phyloP scores from a whole-genome alignment of 2,329 filamentous ascomycete genomes.

The Colletotrichum chrysophilum region DNA sequence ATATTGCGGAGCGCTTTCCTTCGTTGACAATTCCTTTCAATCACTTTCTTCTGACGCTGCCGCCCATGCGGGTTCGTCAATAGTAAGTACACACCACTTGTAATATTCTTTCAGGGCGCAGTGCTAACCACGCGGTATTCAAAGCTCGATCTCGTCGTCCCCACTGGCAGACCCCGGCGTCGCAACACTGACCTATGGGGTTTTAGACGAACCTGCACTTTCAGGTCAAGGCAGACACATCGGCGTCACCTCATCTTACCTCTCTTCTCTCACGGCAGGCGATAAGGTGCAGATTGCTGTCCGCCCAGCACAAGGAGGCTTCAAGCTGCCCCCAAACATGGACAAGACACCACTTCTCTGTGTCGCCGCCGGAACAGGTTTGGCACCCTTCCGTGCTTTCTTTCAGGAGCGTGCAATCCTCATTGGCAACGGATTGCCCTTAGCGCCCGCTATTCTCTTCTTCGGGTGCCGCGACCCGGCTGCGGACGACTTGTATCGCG shows the following conservation, averaged over 20 bases:
- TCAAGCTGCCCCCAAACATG: conserved; percentile 87
- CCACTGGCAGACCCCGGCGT: conserved; percentile 60
- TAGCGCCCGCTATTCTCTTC: conserved; percentile 51
- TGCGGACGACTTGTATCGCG: conserved; percentile 50
- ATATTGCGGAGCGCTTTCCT: conserved; percentile 64
- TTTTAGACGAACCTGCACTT: conserved; percentile 58
- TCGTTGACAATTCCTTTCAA: conserved; percentile 59
- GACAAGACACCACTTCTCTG: conserved; percentile 90
- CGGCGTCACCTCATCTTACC: conserved; percentile 67
- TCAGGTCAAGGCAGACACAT: conserved; percentile 54
- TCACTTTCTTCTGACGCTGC: conserved; percentile 67
- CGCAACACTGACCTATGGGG: conserved; percentile 67
- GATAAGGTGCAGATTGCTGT: conserved; percentile 57
- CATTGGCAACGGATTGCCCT: conserved; percentile 44
- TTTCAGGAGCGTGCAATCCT: conserved; percentile 90
- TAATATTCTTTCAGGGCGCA: not conserved
- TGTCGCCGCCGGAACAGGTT: conserved; percentile 92
- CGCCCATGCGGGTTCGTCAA: conserved; percentile 58
- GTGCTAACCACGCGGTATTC: not conserved
- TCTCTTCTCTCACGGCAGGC: conserved; percentile 51
- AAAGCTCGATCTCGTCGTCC: conserved; percentile 70
- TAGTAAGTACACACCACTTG: conserved; percentile 26
- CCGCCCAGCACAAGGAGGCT: conserved; percentile 40
- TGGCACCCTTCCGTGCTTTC: conserved; percentile 97
- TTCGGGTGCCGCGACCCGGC: conserved; percentile 48